Evolutionary conservation across 345 rosid genomes (phyloP), one percentile per base, ranked within the genome.

Genomic region (Rhizophora apiculata): DNA sequence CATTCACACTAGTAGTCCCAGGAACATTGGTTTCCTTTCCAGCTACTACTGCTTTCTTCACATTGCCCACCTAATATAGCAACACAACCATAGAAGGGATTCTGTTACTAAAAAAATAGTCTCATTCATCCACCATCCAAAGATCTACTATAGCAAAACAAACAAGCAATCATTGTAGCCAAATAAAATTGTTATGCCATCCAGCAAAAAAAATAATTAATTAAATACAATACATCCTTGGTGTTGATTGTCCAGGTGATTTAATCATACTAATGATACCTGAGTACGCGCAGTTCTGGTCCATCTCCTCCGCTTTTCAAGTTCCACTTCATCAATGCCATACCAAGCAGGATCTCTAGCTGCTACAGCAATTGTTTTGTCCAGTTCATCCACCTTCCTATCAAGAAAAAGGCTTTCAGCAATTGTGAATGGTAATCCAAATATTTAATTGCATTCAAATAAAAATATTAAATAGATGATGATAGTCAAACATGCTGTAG

Each of bases 381-480:
- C 98, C 81, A 96, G 84, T 81, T 92, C 97, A 84, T 89, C 97
- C 82, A 96, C 96, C 99, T 92, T 88, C 89, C 90, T 84, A 87
- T 86, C 85, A 88, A 71, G 74, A 83, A 66, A 72, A 72, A 80
- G 63, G 37, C 69, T 74, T 64, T 86, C 86, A 90, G 83, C 70
- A 82, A 6, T 79, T 76, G 83, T 77, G 70, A 46, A 81, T 18
- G 36, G n/a, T 43, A 61, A 73, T 60, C 31, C 19, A 24, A 67
- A n/a, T 15, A 46, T 43, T 29, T 27, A 39, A 59, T 57, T 29
- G 15, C 30, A 24, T 10, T 21, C 55, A 39, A 60, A 62, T 16
- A 55, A 21, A 20, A 18, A 54, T 10, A 6, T 16, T 2, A 4
- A 29, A 1, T 16, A 15, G 8, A 7, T 15, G 4, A 24, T 7